Conservation (phyloP, 305 asterid genomes). For the Solanum hybrid region DNA sequence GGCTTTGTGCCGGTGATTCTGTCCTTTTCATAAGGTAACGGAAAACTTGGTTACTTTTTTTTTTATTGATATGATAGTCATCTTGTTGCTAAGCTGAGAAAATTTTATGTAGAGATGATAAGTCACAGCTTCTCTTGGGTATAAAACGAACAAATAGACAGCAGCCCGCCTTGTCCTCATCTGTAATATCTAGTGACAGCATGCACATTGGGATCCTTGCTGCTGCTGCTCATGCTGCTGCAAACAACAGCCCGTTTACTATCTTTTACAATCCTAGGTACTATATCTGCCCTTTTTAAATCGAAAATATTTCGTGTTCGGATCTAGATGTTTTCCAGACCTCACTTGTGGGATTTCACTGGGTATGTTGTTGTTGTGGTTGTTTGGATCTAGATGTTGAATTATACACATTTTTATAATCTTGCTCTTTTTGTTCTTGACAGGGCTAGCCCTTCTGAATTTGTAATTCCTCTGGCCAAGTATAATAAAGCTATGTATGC, state of each 20-base stretch:
- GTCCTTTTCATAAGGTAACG: constrained; percentile 79
- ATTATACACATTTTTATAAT: not conserved
- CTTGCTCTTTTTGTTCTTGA: not conserved
- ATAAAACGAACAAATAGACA: constrained; percentile 74
- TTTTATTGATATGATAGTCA: not conserved
- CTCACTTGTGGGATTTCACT: not conserved
- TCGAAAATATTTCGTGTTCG: not conserved
- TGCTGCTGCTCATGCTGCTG: constrained; percentile 98
- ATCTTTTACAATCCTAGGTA: constrained; percentile 94
- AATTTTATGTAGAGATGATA: constrained; percentile 59
- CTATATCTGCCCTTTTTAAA: not conserved
- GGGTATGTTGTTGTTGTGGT: not conserved
- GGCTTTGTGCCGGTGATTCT: constrained; percentile 87
- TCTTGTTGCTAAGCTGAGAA: constrained; percentile 3
- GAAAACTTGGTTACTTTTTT: not conserved
- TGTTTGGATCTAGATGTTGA: not conserved
- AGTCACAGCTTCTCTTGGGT: constrained; percentile 80
- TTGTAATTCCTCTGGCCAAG: constrained; percentile 91
- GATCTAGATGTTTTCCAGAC: not conserved
- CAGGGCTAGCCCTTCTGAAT: constrained; percentile 96
- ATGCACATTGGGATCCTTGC: constrained; percentile 98
- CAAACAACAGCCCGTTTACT: constrained; percentile 83
- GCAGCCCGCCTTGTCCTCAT: constrained; percentile 85
- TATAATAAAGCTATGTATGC: constrained; percentile 86
- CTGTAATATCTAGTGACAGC: constrained; percentile 94